Conservation (phyloP, 2,329 filamentous ascomycete species). For the Kalmusia sp. region DNA sequence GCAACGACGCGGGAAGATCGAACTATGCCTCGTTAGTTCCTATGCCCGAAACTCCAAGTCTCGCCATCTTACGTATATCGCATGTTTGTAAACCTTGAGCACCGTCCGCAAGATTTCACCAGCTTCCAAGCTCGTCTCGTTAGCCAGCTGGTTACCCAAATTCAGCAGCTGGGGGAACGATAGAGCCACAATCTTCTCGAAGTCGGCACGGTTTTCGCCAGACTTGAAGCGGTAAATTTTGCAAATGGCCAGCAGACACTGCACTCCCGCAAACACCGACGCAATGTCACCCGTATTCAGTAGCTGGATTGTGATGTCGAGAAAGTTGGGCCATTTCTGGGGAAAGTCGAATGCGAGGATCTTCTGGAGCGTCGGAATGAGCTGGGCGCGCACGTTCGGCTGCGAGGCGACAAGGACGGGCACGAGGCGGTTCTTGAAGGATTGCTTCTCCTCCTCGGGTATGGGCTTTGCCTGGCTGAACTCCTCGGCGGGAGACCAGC, state of each 20-base stretch:
- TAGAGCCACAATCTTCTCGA: constrained; percentile 91
- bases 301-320: constrained; percentile 89
- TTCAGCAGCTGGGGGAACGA: constrained; percentile 87
- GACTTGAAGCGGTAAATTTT: constrained; percentile 94
- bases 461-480: constrained; percentile 76
- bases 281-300: constrained; percentile 84
- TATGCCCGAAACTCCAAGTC: constrained; percentile 19
- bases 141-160: constrained; percentile 87
- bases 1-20: constrained; percentile 80
- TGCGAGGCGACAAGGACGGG: constrained; percentile 84
- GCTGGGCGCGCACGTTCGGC: constrained; percentile 85
- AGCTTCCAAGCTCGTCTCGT: constrained; percentile 90
- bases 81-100: constrained; percentile 97
- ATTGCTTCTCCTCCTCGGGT: constrained; percentile 85
- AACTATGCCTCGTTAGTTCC: constrained; percentile 64
- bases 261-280: constrained; percentile 90
- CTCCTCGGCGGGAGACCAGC: constrained; percentile 83
- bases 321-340: constrained; percentile 89
- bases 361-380: constrained; percentile 93
- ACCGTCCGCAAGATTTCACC: constrained; percentile 96
- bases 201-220: constrained; percentile 81
- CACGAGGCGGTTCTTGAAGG: constrained; percentile 86
- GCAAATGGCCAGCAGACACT: constrained; percentile 93
- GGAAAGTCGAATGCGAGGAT: constrained; percentile 97
- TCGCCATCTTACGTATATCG: constrained; percentile 78